phyloP scores from a whole-genome alignment of 306 rosid genomes.

The Begonia peltatifolia region DNA sequence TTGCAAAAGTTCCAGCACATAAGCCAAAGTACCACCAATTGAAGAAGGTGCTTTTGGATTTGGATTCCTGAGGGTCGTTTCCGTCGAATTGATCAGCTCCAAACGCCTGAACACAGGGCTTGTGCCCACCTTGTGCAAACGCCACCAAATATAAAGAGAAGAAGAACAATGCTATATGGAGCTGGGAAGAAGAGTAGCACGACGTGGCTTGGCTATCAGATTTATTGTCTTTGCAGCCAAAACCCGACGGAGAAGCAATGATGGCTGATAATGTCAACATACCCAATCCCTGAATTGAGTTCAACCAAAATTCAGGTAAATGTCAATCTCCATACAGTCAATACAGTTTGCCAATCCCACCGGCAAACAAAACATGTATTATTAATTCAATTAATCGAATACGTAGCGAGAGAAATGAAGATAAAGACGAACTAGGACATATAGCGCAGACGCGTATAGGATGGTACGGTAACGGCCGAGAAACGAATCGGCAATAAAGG shows the following conservation, averaged over 20 bases:
- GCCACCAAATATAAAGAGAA: constrained; percentile 49
- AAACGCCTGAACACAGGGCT: constrained; percentile 76
- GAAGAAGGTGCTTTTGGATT: constrained; percentile 65
- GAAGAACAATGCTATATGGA: constrained; percentile 43
- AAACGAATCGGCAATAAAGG: constrained; percentile 29
- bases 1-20: constrained; percentile 20
- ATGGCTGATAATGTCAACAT: constrained; percentile 38
- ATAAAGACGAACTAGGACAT: constrained; percentile 21
- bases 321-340: no score
- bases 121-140: constrained; percentile 56
- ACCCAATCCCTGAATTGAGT: constrained; percentile 36
- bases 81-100: constrained; percentile 75
- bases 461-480: constrained; percentile 32
- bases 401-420: neutral
- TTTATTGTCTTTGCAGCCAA: constrained; percentile 15
- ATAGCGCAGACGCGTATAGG: constrained; percentile 15
- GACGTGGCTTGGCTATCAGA: neutral
- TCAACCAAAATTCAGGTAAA: neutral
- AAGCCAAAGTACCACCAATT: constrained; percentile 72
- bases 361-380: no score
- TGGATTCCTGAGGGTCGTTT: constrained; percentile 37
- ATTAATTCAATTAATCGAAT: no score
- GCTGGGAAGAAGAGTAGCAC: constrained; percentile 14
- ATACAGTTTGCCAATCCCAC: no score
- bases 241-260: constrained; percentile 22